Conservation (phyloP, 208 protist genomes). For the Phytomonas francai region DNA sequence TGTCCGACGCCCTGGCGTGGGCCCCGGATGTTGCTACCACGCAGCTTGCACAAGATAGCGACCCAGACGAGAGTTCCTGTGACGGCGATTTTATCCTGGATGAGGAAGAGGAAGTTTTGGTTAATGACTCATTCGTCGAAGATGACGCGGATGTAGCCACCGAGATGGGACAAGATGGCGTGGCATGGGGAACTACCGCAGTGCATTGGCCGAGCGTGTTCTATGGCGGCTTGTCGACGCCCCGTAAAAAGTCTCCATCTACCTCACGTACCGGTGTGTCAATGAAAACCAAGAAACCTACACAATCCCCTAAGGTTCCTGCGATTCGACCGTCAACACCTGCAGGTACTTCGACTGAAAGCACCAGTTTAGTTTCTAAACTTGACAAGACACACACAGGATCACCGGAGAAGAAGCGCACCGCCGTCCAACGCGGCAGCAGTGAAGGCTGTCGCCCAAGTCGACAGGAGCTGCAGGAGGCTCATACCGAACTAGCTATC, state of each 20-base stretch:
- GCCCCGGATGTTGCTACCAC: neutral
- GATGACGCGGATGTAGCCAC: neutral
- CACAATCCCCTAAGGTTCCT: slow-evolving; percentile 7
- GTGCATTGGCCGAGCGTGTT: neutral
- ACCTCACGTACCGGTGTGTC: neutral
- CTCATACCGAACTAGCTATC: slow-evolving; percentile 56
- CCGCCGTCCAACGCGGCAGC: slow-evolving; percentile 10
- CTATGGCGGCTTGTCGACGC: neutral
- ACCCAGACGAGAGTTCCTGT: neutral
- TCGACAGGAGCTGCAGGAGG: slow-evolving; percentile 23
- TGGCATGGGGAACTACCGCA: neutral
- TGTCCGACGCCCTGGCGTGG: neutral
- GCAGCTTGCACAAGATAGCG: neutral
- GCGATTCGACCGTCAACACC: slow-evolving; percentile 1
- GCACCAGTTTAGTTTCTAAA: neutral
- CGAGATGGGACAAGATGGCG: neutral
- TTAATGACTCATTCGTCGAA: neutral
- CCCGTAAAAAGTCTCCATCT: neutral
- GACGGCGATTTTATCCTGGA: neutral
- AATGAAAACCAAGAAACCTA: slow-evolving; percentile 5
- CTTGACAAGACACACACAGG: neutral
- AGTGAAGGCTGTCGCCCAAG: slow-evolving; percentile 14
- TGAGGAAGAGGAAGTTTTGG: neutral
- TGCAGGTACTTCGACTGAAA: neutral
- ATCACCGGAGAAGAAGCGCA: neutral